Conservation (phyloP, 257 asterid genomes). For the Solanum infundibuliforme region DNA sequence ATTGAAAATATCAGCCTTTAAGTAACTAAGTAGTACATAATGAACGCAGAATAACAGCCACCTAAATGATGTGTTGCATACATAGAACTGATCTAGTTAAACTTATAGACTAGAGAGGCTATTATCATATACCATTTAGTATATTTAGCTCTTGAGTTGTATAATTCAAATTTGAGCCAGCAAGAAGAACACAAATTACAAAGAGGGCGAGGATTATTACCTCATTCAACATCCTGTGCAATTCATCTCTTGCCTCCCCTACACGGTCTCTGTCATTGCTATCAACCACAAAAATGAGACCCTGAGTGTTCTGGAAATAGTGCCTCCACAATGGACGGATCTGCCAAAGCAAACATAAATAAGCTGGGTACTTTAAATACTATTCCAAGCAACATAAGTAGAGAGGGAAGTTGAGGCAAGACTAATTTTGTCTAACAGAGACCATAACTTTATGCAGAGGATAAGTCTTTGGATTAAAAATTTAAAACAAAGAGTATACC, state of each 20-base stretch:
- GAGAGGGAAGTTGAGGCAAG: background rate
- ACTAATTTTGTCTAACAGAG: background rate
- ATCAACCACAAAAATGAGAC: conserved; percentile 5
- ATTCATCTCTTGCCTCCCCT: conserved; percentile 4
- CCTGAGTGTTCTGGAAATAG: conserved; percentile 4
- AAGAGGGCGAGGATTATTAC: background rate
- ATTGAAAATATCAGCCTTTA: background rate
- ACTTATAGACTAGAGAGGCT: background rate
- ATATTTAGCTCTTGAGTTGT: background rate
- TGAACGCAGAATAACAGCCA: background rate
- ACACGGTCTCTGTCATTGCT: conserved; percentile 4
- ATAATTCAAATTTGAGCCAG: background rate
- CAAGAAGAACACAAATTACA: background rate
- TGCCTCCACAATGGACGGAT: conserved; percentile 4
- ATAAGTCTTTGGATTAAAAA: background rate
- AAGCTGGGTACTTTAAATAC: background rate
- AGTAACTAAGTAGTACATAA: background rate
- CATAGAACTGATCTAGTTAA: background rate
- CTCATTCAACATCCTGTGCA: conserved; percentile 6
- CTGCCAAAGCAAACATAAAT: background rate
- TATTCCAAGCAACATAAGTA: background rate
- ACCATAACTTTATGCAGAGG: background rate
- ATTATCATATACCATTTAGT: background rate
- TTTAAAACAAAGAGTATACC: background rate
- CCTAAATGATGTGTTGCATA: background rate